Conservation (phyloP, 768 basidiomycete genomes). For the Russula dissimulans region DNA sequence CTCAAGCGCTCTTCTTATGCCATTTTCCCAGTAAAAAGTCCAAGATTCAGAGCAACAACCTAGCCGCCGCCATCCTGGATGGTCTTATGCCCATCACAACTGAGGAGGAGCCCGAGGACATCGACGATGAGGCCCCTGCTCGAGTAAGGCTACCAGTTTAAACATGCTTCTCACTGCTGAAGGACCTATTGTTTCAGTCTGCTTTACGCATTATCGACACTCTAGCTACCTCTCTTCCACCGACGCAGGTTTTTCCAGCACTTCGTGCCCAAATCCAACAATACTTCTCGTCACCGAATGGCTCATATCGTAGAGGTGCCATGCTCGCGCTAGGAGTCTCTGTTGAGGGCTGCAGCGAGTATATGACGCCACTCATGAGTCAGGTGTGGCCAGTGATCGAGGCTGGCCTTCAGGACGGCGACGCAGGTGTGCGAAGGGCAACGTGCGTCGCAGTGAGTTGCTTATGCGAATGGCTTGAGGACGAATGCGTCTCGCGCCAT, state of each 20-base stretch:
- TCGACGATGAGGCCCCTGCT: constrained; percentile 88
- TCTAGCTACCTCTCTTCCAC: constrained; percentile 86
- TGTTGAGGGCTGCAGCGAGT: constrained; percentile 97
- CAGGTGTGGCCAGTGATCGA: constrained; percentile 94
- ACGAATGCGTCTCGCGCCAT: constrained; percentile 83
- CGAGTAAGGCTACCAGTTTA: constrained; percentile 44
- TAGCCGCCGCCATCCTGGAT: constrained; percentile 80
- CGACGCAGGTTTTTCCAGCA: constrained; percentile 91
- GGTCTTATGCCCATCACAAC: constrained; percentile 91
- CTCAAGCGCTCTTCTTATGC: constrained; percentile 9
- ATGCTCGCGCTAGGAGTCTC: constrained; percentile 92
- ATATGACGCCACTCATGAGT: constrained; percentile 85
- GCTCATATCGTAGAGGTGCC: constrained; percentile 77
- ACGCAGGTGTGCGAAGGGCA: constrained; percentile 84
- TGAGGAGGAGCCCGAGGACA: constrained; percentile 88
- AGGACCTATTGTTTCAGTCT: constrained; percentile 40
- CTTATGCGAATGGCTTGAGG: constrained; percentile 94
- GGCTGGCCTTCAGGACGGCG: constrained; percentile 73
- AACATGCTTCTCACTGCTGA: neutral
- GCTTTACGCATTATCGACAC: constrained; percentile 92
- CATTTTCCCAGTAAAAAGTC: constrained; percentile 73
- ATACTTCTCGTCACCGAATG: constrained; percentile 76
- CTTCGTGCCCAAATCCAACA: constrained; percentile 74
- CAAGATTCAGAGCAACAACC: constrained; percentile 77
- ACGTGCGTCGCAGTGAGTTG: constrained; percentile 95